Evolutionary conservation across 352 stramenopile species (phyloP).

Genomic region (Phytophthora kernoviae): DNA sequence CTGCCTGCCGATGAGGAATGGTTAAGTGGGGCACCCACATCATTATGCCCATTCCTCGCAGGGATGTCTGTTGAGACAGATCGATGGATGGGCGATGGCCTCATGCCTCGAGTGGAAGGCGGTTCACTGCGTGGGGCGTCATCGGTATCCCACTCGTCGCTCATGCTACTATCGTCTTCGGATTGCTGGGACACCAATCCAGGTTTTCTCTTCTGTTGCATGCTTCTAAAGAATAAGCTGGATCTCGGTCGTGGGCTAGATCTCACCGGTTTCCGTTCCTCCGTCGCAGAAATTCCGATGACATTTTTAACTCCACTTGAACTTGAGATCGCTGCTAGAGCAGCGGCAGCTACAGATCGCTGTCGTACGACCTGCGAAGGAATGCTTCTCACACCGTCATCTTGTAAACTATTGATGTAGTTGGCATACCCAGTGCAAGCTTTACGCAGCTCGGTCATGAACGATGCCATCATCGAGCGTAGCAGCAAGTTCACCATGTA

Average conservation of each 20-base stretch:
- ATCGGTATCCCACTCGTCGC: conserved; percentile 23
- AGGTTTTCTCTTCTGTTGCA: conserved; percentile 20
- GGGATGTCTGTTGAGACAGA: conserved; percentile 21
- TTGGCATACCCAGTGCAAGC: conserved; percentile 63
- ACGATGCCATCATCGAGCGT: conserved; percentile 54
- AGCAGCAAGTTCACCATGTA: conserved; percentile 69
- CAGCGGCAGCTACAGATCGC: conserved; percentile 19
- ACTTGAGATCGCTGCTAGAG: conserved; percentile 8
- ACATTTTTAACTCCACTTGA: conserved; percentile 14
- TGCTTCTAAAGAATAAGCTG: conserved; percentile 28
- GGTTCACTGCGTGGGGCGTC: conserved; percentile 26
- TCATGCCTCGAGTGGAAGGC: conserved; percentile 8
- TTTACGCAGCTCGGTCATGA: conserved; percentile 63
- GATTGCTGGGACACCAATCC: conserved; percentile 20
- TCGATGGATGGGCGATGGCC: conserved; percentile 7
- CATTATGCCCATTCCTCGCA: background rate
- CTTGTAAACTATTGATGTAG: conserved; percentile 49
- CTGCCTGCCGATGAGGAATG: conserved; percentile 19
- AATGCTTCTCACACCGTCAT: conserved; percentile 44
- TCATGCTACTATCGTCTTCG: conserved; percentile 24
- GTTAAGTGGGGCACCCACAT: background rate
- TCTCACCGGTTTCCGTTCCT: conserved; percentile 27
- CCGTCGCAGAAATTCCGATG: conserved; percentile 16
- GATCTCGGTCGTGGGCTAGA: conserved; percentile 14
- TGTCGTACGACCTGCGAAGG: conserved; percentile 58